These are phyloP conservation scores for Ophiostoma quercus DNA, from an alignment of 2,329 filamentous ascomycete species.

Conservation along the genomic window DNA sequence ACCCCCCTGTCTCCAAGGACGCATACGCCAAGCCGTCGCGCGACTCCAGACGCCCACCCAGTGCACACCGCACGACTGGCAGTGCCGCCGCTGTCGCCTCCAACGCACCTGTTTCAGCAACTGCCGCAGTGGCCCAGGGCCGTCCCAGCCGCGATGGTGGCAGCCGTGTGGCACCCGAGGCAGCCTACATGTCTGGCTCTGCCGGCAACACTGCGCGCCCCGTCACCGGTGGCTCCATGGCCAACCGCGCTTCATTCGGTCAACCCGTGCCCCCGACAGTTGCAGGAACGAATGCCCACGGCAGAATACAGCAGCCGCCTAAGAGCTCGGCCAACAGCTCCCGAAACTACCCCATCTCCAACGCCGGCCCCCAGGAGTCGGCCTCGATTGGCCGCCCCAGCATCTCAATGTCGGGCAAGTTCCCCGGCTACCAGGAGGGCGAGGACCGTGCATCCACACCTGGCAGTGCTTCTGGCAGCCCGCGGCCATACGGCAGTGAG, in stretches of 20 bases:
- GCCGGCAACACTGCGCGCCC: constrained; percentile 51
- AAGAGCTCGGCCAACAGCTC: constrained; percentile 38
- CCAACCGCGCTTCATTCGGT: constrained; percentile 68
- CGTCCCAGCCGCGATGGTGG: constrained; percentile 39
- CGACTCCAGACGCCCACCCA: constrained; percentile 43
- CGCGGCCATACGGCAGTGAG: constrained; percentile 35
- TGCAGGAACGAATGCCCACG: constrained; percentile 82
- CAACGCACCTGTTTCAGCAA: constrained; percentile 38
- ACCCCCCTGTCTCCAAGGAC: constrained; percentile 48
- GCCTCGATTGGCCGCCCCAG: constrained; percentile 55
- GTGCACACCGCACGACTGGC: constrained; percentile 44
- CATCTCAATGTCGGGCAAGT: constrained; percentile 55
- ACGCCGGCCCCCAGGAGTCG: constrained; percentile 54
- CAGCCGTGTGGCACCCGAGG: constrained; percentile 41
- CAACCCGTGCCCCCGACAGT: constrained; percentile 83
- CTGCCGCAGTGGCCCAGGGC: constrained; percentile 28
- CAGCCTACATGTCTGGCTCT: constrained; percentile 45
- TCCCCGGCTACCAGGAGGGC: constrained; percentile 49
- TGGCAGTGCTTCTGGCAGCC: neutral
- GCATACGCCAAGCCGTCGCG: constrained; percentile 37
- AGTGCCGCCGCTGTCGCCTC: constrained; percentile 29
- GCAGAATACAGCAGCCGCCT: constrained; percentile 77
- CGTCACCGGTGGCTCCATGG: constrained; percentile 75
- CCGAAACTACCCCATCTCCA: constrained; percentile 65
- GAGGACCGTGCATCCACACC: constrained; percentile 5